Base-by-base conservation (phyloP, 1,284 basidiomycete genomes). In the Ceratobasidium sp. region DNA sequence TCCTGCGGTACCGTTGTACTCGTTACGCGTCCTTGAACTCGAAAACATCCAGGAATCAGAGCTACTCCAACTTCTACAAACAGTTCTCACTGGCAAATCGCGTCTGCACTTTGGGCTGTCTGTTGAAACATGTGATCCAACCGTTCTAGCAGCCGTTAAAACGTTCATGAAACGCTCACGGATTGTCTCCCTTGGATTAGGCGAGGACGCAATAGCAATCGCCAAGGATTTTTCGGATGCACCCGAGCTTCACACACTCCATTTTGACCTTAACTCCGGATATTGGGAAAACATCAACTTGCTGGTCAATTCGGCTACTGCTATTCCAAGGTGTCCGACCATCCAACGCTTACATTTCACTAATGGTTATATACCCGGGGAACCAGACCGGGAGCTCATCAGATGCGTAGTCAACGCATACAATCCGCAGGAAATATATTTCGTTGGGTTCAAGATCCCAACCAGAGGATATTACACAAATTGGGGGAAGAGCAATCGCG, bases 231-330 rank as follows among this genome's bases (percentile, higher is more conserved):
- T 56, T 26, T 56, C 54, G 54, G 15, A n/a, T n/a, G 9, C 26
- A 56, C 54, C 54, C 54, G 54, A 56, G 54, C 54, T 56, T 26
- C 20, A 56, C 54, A 56, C 54, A 56, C 54, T 56, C 23, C 54
- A 56, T 23, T 56, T 56, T 56, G 54, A 56, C 54, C 20, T 56
- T 56, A 56, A 56, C 54, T 9, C 20, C 12, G 20, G 54, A 56
- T n/a, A 56, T 23, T 17, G 54, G 54, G 23, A n/a, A 23, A 56
- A 26, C 9, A 56, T 56, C 20, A 23, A 26, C 12, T 56, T 56
- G 54, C 54, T 56, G 12, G 20, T 56, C 20, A 23, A 56, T n/a
- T 20, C 26, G 54, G 26, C 54, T 26, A 56, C 54, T 56, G 20
- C 9, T 10, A 56, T 23, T 23, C 54, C 54, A 10, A 56, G 23